Conservation (phyloP, 768 basidiomycete genomes). For the Daedaleopsis sinensis region DNA sequence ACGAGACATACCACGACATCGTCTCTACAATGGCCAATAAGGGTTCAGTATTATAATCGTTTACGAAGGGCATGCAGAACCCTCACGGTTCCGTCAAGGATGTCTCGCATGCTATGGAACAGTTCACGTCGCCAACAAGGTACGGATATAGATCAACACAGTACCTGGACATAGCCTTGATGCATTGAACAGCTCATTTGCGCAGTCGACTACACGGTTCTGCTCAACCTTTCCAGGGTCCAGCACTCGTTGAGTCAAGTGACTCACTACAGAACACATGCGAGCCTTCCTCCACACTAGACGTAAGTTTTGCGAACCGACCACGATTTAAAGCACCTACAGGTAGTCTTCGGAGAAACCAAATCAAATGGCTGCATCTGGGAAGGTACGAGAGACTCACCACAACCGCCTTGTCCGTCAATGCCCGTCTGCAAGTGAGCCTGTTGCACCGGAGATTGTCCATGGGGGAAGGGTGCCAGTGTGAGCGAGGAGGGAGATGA, state of each 20-base stretch:
- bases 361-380: background rate
- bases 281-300: constrained; percentile 53
- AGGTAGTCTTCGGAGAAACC: constrained; percentile 50
- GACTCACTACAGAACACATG: constrained; percentile 81
- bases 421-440: constrained; percentile 67
- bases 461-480: constrained; percentile 42
- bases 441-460: constrained; percentile 82
- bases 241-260: constrained; percentile 1
- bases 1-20: constrained; percentile 34
- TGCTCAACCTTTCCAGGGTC: background rate
- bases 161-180: constrained; percentile 80
- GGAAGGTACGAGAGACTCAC: constrained; percentile 46
- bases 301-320: background rate
- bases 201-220: constrained; percentile 66
- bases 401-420: constrained; percentile 83
- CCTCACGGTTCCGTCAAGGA: constrained; percentile 73
- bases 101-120: constrained; percentile 74
- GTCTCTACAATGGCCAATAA: constrained; percentile 20
- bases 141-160: background rate
- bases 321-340: constrained; percentile 35
- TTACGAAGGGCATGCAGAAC: constrained; percentile 26
- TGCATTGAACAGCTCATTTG: constrained; percentile 79
- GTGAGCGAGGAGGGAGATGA: background rate
- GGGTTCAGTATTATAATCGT: background rate
- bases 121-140: background rate